Evolutionary conservation across 2,329 filamentous ascomycete genomes (phyloP), one percentile per base, ranked within the genome.

Genomic region (Microthyrium microscopicum): DNA sequence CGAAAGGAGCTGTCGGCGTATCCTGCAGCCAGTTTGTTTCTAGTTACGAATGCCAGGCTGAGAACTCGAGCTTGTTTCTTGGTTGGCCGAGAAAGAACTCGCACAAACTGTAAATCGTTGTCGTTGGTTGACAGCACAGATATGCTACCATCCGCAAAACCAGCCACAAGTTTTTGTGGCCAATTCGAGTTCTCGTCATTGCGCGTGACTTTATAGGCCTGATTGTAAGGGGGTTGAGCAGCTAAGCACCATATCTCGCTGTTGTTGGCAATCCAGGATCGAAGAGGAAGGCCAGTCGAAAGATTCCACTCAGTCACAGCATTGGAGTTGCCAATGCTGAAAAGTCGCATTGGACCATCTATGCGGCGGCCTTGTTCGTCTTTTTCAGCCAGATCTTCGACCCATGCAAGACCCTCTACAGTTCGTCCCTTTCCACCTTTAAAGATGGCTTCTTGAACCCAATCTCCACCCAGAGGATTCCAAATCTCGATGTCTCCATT

Each of bases 401-500:
- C 83, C 89, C 89, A 98, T 26, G 77, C 77, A 18, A 98, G 65
- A 5, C 82, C 83, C 56, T 98, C 89, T 40, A 94, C 77, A 48
- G 79, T 91, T 42, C 84, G 70, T 46, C 84, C 80, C 46, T 79
- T 76, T 31, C 83, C 84, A 41, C 87, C 85, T 22, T 72, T 70
- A 32, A 95, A 76, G 39, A 85, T 73, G 25, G 73, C 74, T 61
- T 98, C 89, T 53, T 95, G 89, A 42, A 83, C 70, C 89, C 89
- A 98, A 40, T 67, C 62, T 12, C 81, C 82, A 42, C 70, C 71
- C 34, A 75, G 60, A 3, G 87, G 84, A 54, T 93, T 93, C 89
- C 89, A 98, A 42, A 98, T 84, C 58, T 98, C 89, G 45, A 98
- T 89, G 50, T 93, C 82, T 45, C 89, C 89, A 53, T 95, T 94